phyloP scores from a whole-genome alignment of 305 asterid genomes.

The Fraxinus platypoda region DNA sequence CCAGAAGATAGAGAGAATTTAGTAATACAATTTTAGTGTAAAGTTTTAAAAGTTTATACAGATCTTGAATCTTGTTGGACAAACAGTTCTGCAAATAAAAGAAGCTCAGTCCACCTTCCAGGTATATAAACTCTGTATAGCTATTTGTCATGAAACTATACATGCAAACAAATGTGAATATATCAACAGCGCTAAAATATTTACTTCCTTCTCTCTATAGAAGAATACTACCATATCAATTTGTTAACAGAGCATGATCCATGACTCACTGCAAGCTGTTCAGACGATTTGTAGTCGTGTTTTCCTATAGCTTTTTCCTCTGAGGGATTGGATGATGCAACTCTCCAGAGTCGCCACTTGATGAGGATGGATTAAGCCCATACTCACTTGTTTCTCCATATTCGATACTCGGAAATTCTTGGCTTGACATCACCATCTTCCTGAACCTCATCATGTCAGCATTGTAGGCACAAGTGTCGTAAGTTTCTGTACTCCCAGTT shows the following conservation, averaged over 20 bases:
- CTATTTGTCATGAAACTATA: not conserved
- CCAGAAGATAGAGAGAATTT: no score
- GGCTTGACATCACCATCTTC: conserved; percentile 41
- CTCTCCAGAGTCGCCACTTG: conserved; percentile 31
- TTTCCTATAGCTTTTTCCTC: not conserved
- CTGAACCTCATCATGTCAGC: conserved; percentile 49
- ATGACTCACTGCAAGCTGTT: not conserved
- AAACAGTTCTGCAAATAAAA: not conserved
- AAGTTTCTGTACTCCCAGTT: conserved; percentile 11
- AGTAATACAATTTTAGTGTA: not conserved
- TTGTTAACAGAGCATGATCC: not conserved
- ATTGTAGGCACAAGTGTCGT: conserved; percentile 43
- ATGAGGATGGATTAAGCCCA: conserved; percentile 41
- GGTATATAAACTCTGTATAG: not conserved
- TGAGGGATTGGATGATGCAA: not conserved
- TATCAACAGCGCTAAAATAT: not conserved
- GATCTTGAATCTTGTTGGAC: not conserved
- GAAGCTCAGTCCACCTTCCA: not conserved
- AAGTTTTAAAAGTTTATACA: not conserved
- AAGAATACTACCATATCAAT: not conserved
- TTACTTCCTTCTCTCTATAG: not conserved
- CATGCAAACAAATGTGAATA: not conserved
- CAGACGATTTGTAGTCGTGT: not conserved
- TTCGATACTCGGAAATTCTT: conserved; percentile 35
- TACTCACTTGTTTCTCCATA: conserved; percentile 45